Base-by-base conservation (phyloP, 805 yeast species). In the Aciculoconidium aculeatum region DNA sequence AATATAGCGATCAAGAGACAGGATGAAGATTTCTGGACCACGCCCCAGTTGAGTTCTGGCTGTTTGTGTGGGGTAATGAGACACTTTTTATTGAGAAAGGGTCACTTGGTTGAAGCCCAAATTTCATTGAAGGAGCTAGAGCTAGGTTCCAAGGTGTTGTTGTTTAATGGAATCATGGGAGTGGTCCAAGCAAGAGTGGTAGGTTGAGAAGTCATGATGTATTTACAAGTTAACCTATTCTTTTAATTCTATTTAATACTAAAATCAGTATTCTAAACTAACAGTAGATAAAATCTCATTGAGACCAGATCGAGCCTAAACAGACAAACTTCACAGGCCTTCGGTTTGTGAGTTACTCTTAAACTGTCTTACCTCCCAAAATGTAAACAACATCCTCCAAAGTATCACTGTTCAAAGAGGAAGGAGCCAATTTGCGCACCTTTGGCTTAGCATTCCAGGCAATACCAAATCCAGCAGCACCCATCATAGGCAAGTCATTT, bases 391-490 rank as follows among this genome's bases (percentile, higher is more conserved):
- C 67, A 53, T 90, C 96, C 37, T 65, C 64, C 51, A 92, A 67
- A 4, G 81, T 66, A n/a, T 67, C 61, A 0, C 90, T 66, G 52
- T 92, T 92, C 39, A 92, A 65, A 36, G 82, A 70, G 23, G 84
- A 68, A 11, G 96, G 96, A 0, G 98, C 97, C 41, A 65, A 61
- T 34, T 58, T 52, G 54, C 87, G 96, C 2, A 92, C 98, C 40
- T 70, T 77, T 13, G 97, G 96, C 53, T 92, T 92, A 12, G 97
- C 99, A 52, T 86, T 83, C 94, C 96, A 92, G 0, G 98, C 98
- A 31, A 92, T 67, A 12, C 98, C 98, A 51, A 76, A 82, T 0
- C 97, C 97, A 2, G 95, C 96, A 9, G 59, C 74, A 2, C 64
- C 71, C 97, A 92, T 92, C 87, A 94, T 94, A 25, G 73, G 72